Conservation (phyloP, 257 asterid species). For the Parsonsia alboflavescens region DNA sequence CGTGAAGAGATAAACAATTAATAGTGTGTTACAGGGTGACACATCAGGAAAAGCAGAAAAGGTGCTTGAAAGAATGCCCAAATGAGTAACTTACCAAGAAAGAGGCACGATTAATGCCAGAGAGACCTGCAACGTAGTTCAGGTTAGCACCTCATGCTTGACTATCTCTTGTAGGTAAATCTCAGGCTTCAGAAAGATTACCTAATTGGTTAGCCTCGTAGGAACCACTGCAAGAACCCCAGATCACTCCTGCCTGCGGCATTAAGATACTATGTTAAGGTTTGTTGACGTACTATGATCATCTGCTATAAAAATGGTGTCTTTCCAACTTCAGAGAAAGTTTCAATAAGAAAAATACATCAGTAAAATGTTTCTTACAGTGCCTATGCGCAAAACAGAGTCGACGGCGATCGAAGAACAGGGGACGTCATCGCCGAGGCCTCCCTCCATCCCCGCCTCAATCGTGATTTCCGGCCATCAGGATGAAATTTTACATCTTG, state of each 20-base stretch:
- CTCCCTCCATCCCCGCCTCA: conserved; percentile 6
- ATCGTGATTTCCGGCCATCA: neutral
- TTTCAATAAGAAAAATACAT: neutral
- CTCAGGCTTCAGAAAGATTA: conserved; percentile 5
- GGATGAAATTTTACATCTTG: neutral
- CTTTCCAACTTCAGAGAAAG: neutral
- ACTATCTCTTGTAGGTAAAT: neutral
- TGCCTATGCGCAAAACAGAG: conserved; percentile 54
- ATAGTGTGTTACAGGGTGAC: conserved; percentile 4
- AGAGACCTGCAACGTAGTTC: conserved; percentile 39
- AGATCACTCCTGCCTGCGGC: conserved; percentile 72
- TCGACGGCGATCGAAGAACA: conserved; percentile 82
- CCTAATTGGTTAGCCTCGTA: conserved; percentile 58
- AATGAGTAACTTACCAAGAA: conserved; percentile 41
- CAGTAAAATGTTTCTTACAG: conserved; percentile 33
- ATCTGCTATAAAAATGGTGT: neutral
- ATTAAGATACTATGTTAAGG: neutral
- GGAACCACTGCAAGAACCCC: conserved; percentile 81
- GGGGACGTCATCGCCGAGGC: conserved; percentile 26
- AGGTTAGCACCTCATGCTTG: neutral
- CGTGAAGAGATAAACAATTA: neutral
- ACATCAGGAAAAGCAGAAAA: neutral
- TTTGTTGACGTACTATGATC: neutral
- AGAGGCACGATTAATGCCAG: conserved; percentile 49
- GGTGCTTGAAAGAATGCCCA: neutral